Percentiles rank a stretch among this genome's conserved stretches.
Conservation (phyloP, 2,329 filamentous ascomycete genomes). For the Monosporascus sp. region DNA sequence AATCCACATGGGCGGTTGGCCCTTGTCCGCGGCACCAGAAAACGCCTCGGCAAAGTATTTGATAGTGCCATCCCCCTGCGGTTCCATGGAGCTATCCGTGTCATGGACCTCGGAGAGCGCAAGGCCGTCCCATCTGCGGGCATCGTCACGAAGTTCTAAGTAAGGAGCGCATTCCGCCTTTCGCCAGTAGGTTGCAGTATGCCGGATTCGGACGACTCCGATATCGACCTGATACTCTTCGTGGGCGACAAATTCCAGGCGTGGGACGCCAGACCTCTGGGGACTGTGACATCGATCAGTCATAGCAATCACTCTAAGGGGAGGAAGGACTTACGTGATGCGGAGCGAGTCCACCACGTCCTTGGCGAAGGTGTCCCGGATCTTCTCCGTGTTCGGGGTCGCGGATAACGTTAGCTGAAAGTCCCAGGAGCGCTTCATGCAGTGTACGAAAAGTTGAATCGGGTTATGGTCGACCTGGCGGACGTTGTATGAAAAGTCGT, state of each 20-base stretch:
- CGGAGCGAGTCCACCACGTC: slow-evolving; percentile 18
- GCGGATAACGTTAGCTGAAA: slow-evolving; percentile 17
- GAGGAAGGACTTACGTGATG: slow-evolving; percentile 19
- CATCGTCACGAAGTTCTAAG: neutral
- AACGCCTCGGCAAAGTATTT: slow-evolving; percentile 5
- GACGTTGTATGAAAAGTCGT: slow-evolving; percentile 12
- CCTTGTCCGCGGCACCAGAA: slow-evolving; percentile 1
- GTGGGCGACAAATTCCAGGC: slow-evolving; percentile 17
- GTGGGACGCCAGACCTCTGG: slow-evolving; percentile 9
- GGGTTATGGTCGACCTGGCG: slow-evolving; percentile 3
- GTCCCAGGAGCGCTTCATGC: slow-evolving; percentile 23
- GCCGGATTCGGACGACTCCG: slow-evolving; percentile 16
- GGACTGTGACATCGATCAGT: slow-evolving; percentile 7
- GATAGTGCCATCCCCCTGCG: neutral
- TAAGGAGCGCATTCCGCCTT: neutral
- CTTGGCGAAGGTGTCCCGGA: slow-evolving; percentile 15
- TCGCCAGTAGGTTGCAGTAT: slow-evolving; percentile 15
- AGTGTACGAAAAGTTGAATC: slow-evolving; percentile 20
- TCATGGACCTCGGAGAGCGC: slow-evolving; percentile 24
- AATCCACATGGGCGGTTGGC: slow-evolving; percentile 17
- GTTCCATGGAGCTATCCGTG: slow-evolving; percentile 7
- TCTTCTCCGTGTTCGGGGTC: slow-evolving; percentile 12
- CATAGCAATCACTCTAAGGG: slow-evolving; percentile 3
- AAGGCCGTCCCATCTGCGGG: slow-evolving; percentile 5
- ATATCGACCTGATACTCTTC: slow-evolving; percentile 14